Evolutionary conservation across 495 filamentous ascomycete genomes (phyloP).

Genomic region (Penicillium odoratum): DNA sequence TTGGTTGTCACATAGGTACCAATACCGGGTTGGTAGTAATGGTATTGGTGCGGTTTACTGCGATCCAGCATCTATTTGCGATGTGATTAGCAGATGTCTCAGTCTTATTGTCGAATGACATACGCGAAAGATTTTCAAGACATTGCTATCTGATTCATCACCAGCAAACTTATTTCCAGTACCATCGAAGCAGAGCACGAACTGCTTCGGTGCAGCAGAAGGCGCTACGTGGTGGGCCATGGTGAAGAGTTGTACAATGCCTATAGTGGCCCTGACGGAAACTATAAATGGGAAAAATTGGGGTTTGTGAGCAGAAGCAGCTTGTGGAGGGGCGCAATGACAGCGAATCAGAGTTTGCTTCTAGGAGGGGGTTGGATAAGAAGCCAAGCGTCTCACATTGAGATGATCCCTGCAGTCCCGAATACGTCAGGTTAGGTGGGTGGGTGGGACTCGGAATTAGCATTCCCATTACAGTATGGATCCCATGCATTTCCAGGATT

Average conservation of each 20-base stretch:
- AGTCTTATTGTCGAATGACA: constrained; percentile 19
- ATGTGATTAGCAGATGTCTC: neutral
- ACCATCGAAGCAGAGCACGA: constrained; percentile 87
- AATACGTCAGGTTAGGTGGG: constrained; percentile 29
- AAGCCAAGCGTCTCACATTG: constrained; percentile 12
- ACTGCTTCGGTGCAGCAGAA: constrained; percentile 41
- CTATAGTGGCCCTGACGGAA: neutral
- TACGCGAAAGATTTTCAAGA: constrained; percentile 78
- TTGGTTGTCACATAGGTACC: constrained; percentile 77
- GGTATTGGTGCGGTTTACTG: constrained; percentile 47
- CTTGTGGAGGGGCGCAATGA: constrained; percentile 4
- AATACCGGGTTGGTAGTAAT: constrained; percentile 65
- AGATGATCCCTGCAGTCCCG: constrained; percentile 30
- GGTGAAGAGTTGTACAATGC: neutral
- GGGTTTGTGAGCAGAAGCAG: constrained; percentile 8
- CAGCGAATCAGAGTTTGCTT: constrained; percentile 9
- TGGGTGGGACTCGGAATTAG: constrained; percentile 13
- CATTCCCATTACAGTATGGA: constrained; percentile 17
- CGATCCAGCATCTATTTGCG: constrained; percentile 55
- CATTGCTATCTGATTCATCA: constrained; percentile 81
- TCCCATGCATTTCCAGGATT: neutral
- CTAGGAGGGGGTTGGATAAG: constrained; percentile 13
- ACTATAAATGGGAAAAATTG: constrained; percentile 16
- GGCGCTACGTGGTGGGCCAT: constrained; percentile 8
- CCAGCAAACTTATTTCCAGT: constrained; percentile 87